phyloP scores from a whole-genome alignment of 1,139 yeast genomes.

The Geotrichum carabidarum region DNA sequence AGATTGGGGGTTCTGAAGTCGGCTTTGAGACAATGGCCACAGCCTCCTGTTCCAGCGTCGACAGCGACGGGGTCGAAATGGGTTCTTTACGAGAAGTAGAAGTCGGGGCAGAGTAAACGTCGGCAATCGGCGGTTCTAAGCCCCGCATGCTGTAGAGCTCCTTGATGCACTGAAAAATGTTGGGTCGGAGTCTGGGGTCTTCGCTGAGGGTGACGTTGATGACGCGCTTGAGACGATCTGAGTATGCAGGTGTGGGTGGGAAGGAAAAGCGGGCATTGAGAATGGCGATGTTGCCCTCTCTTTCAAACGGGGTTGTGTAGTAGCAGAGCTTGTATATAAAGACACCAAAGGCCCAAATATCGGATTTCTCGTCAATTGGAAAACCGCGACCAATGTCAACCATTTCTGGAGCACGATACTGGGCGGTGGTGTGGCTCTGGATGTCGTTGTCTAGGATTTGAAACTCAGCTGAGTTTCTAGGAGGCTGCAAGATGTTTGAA shows the following conservation, averaged over 20 bases:
- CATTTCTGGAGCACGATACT: slow-evolving; percentile 96
- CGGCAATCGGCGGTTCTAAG: slow-evolving; percentile 48
- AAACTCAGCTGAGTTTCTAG: slow-evolving; percentile 60
- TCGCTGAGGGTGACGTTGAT: slow-evolving; percentile 76
- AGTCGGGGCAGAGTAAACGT: slow-evolving; percentile 26
- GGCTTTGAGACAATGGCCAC: slow-evolving; percentile 21
- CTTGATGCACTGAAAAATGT: slow-evolving; percentile 71
- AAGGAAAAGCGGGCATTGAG: slow-evolving; percentile 57
- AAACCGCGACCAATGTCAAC: slow-evolving; percentile 76
- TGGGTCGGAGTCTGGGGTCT: slow-evolving; percentile 78
- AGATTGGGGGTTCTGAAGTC: neutral
- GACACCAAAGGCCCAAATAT: slow-evolving; percentile 94
- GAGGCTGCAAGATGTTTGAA: slow-evolving; percentile 60
- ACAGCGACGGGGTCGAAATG: slow-evolving; percentile 18
- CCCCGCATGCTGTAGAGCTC: slow-evolving; percentile 60
- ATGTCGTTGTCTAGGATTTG: slow-evolving; percentile 73
- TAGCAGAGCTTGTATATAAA: slow-evolving; percentile 86
- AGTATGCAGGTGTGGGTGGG: slow-evolving; percentile 45
- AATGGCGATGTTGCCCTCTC: slow-evolving; percentile 62
- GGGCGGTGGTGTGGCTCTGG: slow-evolving; percentile 93
- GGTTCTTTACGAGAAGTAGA: slow-evolving; percentile 21
- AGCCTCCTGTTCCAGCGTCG: slow-evolving; percentile 23
- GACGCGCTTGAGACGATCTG: slow-evolving; percentile 41
- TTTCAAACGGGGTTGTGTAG: slow-evolving; percentile 91
- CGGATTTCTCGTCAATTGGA: slow-evolving; percentile 91